Conservation (phyloP, 2,329 filamentous ascomycete species). For the Aspergillus vadensis region DNA sequence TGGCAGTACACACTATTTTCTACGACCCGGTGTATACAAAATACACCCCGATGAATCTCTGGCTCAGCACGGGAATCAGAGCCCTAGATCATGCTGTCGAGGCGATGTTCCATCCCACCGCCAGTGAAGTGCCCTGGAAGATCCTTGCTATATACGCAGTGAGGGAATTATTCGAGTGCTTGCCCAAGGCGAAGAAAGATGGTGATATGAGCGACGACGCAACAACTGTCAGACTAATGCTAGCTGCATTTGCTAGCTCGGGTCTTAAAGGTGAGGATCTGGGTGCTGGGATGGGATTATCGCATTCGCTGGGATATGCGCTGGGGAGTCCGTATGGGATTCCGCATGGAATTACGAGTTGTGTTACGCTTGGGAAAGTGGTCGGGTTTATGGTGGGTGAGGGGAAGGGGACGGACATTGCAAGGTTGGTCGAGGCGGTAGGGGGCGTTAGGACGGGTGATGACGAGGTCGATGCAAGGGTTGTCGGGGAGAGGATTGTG, state of each 20-base stretch:
- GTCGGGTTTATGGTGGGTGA: slow-evolving; percentile 5
- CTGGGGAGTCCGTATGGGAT: slow-evolving; percentile 11
- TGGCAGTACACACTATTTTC: not conserved
- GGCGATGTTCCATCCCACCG: slow-evolving; percentile 1
- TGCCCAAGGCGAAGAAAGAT: not conserved
- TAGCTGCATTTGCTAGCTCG: slow-evolving; percentile 8
- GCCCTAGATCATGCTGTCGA: slow-evolving; percentile 12
- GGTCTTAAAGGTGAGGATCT: not conserved
- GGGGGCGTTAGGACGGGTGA: not conserved
- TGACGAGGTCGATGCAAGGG: not conserved
- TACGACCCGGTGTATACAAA: slow-evolving; percentile 7
- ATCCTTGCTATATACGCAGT: not conserved
- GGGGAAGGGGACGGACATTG: not conserved
- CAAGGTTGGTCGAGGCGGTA: not conserved
- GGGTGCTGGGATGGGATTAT: not conserved
- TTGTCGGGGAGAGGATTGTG: slow-evolving; percentile 6
- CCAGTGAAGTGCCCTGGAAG: slow-evolving; percentile 5
- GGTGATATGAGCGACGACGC: not conserved
- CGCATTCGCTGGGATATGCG: slow-evolving; percentile 7
- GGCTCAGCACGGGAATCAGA: slow-evolving; percentile 6
- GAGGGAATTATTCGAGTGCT: not conserved
- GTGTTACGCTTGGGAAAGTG: slow-evolving; percentile 10
- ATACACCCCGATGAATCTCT: slow-evolving; percentile 4
- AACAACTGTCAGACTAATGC: not conserved
- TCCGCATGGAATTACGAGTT: slow-evolving; percentile 10